Conservation (phyloP, 1,139 yeast species). For the Debaryomyces subglobosus region DNA sequence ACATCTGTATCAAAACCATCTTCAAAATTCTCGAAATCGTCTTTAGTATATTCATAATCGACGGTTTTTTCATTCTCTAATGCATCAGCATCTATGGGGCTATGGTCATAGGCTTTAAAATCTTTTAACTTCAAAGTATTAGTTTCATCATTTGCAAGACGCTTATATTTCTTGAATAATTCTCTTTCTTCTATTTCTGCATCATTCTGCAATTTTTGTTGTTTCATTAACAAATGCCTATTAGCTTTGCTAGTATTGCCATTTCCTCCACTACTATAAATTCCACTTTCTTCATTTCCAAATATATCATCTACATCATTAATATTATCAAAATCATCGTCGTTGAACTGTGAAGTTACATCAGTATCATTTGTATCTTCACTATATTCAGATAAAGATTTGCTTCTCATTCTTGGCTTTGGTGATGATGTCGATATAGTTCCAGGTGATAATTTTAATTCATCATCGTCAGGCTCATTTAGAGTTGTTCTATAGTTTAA, state of each 20-base stretch:
- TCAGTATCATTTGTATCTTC: constrained; percentile 44
- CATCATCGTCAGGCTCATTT: constrained; percentile 7
- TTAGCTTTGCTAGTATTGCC: constrained; percentile 20
- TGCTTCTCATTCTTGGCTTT: constrained; percentile 16
- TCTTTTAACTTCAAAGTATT: constrained; percentile 37
- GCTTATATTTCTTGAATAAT: constrained; percentile 22
- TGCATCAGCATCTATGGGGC: constrained; percentile 28
- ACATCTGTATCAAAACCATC: constrained; percentile 31
- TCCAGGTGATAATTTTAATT: constrained; percentile 20
- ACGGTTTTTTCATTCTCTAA: constrained; percentile 39
- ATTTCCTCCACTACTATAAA: constrained; percentile 22
- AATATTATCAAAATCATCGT: constrained; percentile 45
- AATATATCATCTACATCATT: constrained; percentile 35
- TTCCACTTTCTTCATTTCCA: constrained; percentile 43
- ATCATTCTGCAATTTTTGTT: constrained; percentile 31
- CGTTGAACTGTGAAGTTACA: constrained; percentile 43
- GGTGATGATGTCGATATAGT: constrained; percentile 31
- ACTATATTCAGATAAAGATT: constrained; percentile 39
- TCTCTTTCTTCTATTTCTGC: constrained; percentile 43
- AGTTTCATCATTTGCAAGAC: constrained; percentile 20
- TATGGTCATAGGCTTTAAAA: constrained; percentile 21
- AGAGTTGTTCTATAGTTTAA: constrained; percentile 4
- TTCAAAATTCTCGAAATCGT: constrained; percentile 44
- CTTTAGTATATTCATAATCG: constrained; percentile 41
- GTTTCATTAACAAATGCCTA: constrained; percentile 25